Evolutionary conservation across 2,329 filamentous ascomycete species (phyloP).

Genomic region (Alternaria hordeiaustralica): DNA sequence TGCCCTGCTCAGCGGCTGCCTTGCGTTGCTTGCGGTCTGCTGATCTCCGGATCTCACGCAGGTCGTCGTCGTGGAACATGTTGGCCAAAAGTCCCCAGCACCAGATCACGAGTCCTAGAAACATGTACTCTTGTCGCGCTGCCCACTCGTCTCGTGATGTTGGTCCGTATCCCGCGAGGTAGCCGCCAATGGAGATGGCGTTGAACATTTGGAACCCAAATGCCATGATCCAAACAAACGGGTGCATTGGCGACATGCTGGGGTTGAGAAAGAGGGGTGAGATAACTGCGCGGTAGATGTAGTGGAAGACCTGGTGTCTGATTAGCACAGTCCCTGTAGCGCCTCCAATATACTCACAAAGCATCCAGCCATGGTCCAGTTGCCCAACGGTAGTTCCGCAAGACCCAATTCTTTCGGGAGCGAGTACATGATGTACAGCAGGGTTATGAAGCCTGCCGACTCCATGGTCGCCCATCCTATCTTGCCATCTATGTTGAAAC

Average conservation of each 20-base stretch:
- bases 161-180: constrained; percentile 81
- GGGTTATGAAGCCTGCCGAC: constrained; percentile 73
- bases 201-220: constrained; percentile 81
- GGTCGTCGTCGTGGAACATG: constrained; percentile 86
- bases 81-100: constrained; percentile 78
- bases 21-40: constrained; percentile 67
- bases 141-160: constrained; percentile 63
- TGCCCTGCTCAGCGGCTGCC: constrained; percentile 54
- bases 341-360: constrained; percentile 55
- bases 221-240: constrained; percentile 69
- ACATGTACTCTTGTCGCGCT: constrained; percentile 54
- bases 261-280: constrained; percentile 81
- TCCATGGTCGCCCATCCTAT: constrained; percentile 92
- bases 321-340: constrained; percentile 8
- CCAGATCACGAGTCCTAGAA: constrained; percentile 76
- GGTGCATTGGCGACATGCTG: constrained; percentile 89
- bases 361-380: constrained; percentile 74
- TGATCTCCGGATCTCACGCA: constrained; percentile 82
- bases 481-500: constrained; percentile 86
- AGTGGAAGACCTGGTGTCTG: constrained; percentile 72
- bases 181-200: constrained; percentile 76
- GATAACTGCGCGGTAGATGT: constrained; percentile 85
- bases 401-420: constrained; percentile 67
- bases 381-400: constrained; percentile 72
- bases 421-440: constrained; percentile 79